Percentiles rank a stretch among this genome's conserved stretches.
Conservation (phyloP, 805 yeast species). For the Ogataea zsoltii region DNA sequence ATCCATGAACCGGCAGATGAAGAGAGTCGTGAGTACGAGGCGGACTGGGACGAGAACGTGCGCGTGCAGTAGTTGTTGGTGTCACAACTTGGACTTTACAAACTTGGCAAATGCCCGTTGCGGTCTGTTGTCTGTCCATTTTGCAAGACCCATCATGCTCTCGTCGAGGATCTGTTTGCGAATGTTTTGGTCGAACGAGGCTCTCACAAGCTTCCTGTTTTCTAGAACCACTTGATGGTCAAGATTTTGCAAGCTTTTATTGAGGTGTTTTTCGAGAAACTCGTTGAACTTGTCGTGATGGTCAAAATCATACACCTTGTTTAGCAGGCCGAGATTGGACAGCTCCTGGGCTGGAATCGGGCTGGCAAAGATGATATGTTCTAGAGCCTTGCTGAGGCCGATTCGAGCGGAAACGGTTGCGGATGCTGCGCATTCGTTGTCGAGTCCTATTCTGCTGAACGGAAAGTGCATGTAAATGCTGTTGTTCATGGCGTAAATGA, state of each 20-base stretch:
- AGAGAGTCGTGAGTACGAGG: conserved; percentile 54
- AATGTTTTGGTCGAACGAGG: conserved; percentile 34
- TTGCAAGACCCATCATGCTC: conserved; percentile 63
- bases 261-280: conserved; percentile 38
- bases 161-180: conserved; percentile 62
- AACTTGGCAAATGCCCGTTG: conserved; percentile 63
- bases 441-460: conserved; percentile 79
- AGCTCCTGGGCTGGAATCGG: conserved; percentile 65
- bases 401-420: conserved; percentile 66
- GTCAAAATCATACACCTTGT: conserved; percentile 49
- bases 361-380: conserved; percentile 68
- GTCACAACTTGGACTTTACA: conserved; percentile 62
- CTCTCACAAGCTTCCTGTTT: conserved; percentile 46
- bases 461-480: conserved; percentile 66
- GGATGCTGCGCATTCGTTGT: conserved; percentile 78
- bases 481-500: conserved; percentile 66
- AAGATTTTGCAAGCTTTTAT: conserved; percentile 40
- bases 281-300: conserved; percentile 44
- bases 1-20: conserved; percentile 53
- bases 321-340: conserved; percentile 57
- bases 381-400: conserved; percentile 71
- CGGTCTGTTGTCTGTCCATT: conserved; percentile 75
- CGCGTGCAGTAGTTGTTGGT: conserved; percentile 10
- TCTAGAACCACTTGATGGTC: conserved; percentile 45
- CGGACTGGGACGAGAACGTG: conserved; percentile 48